Evolutionary conservation across 139 green algal species (phyloP).

Genomic region (Choricystis sp.): DNA sequence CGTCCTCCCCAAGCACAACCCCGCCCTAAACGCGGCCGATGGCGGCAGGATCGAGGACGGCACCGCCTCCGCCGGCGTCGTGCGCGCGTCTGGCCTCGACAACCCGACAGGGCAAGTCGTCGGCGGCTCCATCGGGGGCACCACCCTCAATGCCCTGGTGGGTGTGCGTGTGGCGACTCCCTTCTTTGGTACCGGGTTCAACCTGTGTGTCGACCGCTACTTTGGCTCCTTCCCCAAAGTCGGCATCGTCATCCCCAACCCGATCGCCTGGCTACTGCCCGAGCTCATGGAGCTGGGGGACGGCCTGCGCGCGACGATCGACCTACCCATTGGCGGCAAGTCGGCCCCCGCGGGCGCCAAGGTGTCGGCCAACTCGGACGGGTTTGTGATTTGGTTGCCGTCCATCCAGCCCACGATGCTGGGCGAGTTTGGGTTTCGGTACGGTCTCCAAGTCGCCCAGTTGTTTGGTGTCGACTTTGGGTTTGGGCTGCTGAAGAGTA

Average conservation of each 20-base stretch:
- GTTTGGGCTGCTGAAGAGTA: conserved; percentile 1
- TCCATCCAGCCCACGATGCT: background rate
- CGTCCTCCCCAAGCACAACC: background rate
- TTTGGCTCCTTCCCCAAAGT: conserved; percentile 7
- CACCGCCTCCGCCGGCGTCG: background rate
- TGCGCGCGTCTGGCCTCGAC: background rate
- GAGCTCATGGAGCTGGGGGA: conserved; percentile 1
- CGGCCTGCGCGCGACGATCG: background rate
- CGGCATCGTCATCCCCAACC: conserved; percentile 7
- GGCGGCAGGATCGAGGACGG: background rate
- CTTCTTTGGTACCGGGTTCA: conserved; percentile 8
- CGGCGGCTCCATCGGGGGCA: background rate
- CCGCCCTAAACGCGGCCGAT: background rate
- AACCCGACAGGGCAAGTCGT: background rate
- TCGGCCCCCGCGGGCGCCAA: background rate
- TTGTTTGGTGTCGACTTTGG: conserved; percentile 4
- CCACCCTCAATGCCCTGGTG: background rate
- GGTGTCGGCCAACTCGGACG: background rate
- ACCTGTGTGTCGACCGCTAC: conserved; percentile 7
- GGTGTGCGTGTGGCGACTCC: conserved; percentile 2
- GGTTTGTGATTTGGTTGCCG: conserved; percentile 5
- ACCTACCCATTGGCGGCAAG: background rate
- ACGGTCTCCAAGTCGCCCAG: conserved; percentile 3
- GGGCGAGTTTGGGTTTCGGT: conserved; percentile 2
- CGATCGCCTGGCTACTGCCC: conserved; percentile 3